Evolutionary conservation across 2,329 filamentous ascomycete genomes (phyloP).

Genomic region (Talaromyces piceae): DNA sequence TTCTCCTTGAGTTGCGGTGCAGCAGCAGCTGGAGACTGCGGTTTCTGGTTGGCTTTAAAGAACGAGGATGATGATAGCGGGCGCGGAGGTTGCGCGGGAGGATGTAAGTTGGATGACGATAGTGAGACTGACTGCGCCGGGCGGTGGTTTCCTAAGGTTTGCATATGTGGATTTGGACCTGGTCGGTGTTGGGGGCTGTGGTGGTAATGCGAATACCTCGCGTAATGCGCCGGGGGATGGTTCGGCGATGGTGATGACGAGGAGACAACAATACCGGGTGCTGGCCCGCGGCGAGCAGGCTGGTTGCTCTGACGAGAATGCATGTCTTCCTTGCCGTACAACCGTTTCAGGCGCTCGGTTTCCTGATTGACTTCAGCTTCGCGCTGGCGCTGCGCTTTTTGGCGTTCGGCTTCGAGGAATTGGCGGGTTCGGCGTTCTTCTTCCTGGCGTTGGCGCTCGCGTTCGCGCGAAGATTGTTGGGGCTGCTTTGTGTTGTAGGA

Average conservation of each 20-base stretch:
- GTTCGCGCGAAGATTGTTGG: conserved; percentile 24
- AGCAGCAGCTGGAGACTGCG: conserved; percentile 11
- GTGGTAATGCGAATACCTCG: conserved; percentile 11
- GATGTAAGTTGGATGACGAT: conserved; percentile 9
- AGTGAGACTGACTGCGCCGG: conserved; percentile 2
- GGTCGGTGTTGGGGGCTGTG: conserved; percentile 13
- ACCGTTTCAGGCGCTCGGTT: conserved; percentile 60
- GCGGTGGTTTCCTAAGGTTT: not conserved
- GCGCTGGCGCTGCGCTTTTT: conserved; percentile 43
- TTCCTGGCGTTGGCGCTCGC: conserved; percentile 38
- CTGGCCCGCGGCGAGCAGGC: conserved; percentile 10
- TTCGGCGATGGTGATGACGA: no score
- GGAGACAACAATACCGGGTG: conserved; percentile 4
- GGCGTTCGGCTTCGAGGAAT: conserved; percentile 47
- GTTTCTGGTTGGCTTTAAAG: not conserved
- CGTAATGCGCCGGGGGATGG: conserved; percentile 4
- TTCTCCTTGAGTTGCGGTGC: conserved; percentile 27
- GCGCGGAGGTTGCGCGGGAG: conserved; percentile 15
- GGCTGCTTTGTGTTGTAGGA: conserved; percentile 45
- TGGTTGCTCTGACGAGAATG: conserved; percentile 17
- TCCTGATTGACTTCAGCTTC: conserved; percentile 63
- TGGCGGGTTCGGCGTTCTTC: conserved; percentile 47
- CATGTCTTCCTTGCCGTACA: conserved; percentile 46
- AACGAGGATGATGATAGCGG: conserved; percentile 8
- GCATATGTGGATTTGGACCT: conserved; percentile 7